Percentiles rank a stretch among this genome's conserved stretches.
Evolutionary conservation across 139 green algal genomes (phyloP).

Genomic region (Chlamydomonas sphaeroides): DNA sequence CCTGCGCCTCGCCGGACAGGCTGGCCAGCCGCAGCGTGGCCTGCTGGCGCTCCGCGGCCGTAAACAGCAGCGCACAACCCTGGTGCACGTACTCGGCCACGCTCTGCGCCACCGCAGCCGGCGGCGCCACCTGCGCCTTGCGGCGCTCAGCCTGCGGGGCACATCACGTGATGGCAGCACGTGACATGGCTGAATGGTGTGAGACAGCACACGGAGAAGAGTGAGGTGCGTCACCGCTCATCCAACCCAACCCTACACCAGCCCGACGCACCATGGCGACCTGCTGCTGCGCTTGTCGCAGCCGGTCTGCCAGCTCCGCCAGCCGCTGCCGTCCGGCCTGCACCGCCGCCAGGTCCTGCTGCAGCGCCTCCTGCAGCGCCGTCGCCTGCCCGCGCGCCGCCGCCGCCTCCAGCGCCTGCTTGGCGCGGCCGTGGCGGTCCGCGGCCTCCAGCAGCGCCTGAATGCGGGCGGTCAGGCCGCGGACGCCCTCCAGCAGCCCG

Average conservation of each 20-base stretch:
- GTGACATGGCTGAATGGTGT: too few relatives aligned
- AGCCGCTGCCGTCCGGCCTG: not conserved
- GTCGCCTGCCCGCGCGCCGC: constrained; percentile 5
- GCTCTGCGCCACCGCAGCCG: not conserved
- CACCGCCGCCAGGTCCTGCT: not conserved
- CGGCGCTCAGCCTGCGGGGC: not conserved
- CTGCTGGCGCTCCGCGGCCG: constrained; percentile 3
- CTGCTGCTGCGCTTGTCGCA: not conserved
- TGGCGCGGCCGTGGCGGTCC: constrained; percentile 2
- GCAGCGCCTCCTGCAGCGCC: constrained; percentile 16
- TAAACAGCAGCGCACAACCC: not conserved
- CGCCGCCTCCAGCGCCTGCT: constrained; percentile 4
- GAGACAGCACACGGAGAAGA: too few relatives aligned
- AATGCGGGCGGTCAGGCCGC: not conserved
- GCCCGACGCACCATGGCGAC: not conserved
- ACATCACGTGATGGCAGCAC: too few relatives aligned
- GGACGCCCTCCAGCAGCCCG: not conserved
- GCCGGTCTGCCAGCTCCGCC: not conserved
- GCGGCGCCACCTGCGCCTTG: not conserved
- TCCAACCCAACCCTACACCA: too few relatives aligned
- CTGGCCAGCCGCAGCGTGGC: not conserved
- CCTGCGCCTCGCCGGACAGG: not conserved
- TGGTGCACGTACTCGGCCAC: constrained; percentile 18
- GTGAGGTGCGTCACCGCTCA: too few relatives aligned
- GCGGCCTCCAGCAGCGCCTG: constrained; percentile 19